Evolutionary conservation across 1,284 basidiomycete genomes (phyloP), one percentile per base, ranked within the genome.

Genomic region (Marasmius sp.): DNA sequence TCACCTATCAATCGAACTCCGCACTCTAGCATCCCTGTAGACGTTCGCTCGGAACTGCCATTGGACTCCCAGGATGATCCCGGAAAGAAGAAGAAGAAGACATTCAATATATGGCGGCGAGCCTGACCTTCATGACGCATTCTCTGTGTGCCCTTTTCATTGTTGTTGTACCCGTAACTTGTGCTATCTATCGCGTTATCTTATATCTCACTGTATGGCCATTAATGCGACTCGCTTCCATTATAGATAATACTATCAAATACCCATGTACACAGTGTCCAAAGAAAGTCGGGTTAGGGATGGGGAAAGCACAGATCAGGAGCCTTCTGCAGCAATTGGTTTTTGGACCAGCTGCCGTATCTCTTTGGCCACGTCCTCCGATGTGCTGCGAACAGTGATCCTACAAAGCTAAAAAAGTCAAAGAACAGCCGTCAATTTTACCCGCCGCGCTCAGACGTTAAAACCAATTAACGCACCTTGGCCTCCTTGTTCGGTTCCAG

Each of bases 401-500:
- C 97, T 91, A 74, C 95, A 97, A 53, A 98, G 81, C 94, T 96
- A 66, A 50, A 65, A 59, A 61, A 27, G 27, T 5, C 27, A 5
- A 47, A 47, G 60, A 9, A 12, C 39, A 37, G 59, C 34, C 64
- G 16, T 47, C 16, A 47, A 60, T 43, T 38, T 12, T 4, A 9
- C 14, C 5, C 11, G 16, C 3, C 6, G 36, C 9, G 60, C 51
- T 60, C 67, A 37, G 58, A 7, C 16, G 37, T 33, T 52, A 22
- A 61, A 45, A 3, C 14, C 12, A 38, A 39, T 22, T 55, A 58
- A 57, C 82, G 61, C 71, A 93, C 94, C 84, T 97, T 97, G 16
- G 95, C 96, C 64, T 96, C 94, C 60, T 86, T 85, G 77, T 98
- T 99, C 1, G 97, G 97, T 75, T 99, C 97, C 52, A 98, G 74